phyloP scores from a whole-genome alignment of 352 stramenopile species.

The Hyaloperonospora arabidopsidis region DNA sequence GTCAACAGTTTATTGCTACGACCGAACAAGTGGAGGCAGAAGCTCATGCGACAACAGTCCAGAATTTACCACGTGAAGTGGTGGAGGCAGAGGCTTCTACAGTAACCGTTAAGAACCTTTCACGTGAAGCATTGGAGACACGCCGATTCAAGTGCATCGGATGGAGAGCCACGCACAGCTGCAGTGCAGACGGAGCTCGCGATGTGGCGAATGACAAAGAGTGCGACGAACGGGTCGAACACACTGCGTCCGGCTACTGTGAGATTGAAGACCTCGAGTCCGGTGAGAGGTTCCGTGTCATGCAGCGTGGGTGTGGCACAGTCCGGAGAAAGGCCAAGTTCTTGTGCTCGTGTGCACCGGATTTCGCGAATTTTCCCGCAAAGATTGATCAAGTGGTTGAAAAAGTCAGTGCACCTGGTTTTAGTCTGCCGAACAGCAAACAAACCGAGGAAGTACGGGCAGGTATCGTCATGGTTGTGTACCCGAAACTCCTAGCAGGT shows the following conservation, averaged over 20 bases:
- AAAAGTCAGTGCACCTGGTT: constrained; percentile 10
- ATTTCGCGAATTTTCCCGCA: constrained; percentile 38
- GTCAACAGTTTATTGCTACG: too few species aligned
- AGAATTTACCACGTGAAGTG: too few species aligned
- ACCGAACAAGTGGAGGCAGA: too few species aligned
- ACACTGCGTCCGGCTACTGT: constrained; percentile 36
- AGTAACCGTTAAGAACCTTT: too few species aligned
- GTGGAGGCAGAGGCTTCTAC: too few species aligned
- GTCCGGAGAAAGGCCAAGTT: constrained; percentile 28
- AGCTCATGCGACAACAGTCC: too few species aligned
- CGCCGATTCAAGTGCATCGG: constrained; percentile 22
- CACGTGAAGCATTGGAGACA: too few species aligned
- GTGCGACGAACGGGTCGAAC: constrained; percentile 19
- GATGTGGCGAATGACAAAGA: constrained; percentile 18
- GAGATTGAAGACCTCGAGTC: constrained; percentile 28
- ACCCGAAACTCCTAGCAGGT: constrained; percentile 45
- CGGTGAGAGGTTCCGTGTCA: constrained; percentile 33
- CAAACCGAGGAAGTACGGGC: not conserved
- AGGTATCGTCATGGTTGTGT: constrained; percentile 53
- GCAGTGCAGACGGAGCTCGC: constrained; percentile 24
- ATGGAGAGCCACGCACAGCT: constrained; percentile 26
- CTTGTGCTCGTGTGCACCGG: constrained; percentile 34
- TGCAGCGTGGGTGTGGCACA: constrained; percentile 31
- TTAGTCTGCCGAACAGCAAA: constrained; percentile 13
- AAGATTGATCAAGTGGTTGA: constrained; percentile 16